A percentile compares a stretch with the other conserved stretches of the same genome.
phyloP scores from a whole-genome alignment of 345 rosid species.

The Stellera chamaejasme region DNA sequence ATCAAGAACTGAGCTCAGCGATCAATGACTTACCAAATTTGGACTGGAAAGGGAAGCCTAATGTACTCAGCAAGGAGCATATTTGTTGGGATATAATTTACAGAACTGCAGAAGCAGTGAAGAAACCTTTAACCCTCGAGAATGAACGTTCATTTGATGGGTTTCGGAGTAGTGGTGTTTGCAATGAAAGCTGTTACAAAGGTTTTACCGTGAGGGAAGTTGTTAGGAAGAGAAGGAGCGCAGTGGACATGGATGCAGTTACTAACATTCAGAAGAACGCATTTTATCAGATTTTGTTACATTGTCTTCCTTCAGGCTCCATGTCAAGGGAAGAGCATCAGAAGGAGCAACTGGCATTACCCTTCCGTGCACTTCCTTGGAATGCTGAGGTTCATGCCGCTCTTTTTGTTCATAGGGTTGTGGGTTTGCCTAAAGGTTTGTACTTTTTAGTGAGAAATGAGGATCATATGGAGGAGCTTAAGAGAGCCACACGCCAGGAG shows the following conservation, averaged over 20 bases:
- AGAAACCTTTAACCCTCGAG: conserved; percentile 35
- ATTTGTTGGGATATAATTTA: conserved; percentile 74
- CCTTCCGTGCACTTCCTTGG: conserved; percentile 78
- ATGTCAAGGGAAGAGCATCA: conserved; percentile 38
- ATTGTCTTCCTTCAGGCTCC: conserved; percentile 76
- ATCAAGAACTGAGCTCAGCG: conserved; percentile 33
- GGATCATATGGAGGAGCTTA: conserved; percentile 60
- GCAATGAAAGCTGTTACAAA: conserved; percentile 39
- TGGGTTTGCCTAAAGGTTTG: conserved; percentile 64
- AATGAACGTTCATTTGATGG: conserved; percentile 24
- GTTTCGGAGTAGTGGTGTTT: conserved; percentile 38
- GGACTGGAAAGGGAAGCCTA: conserved; percentile 67
- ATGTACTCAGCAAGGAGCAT: conserved; percentile 68
- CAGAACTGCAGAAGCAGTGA: conserved; percentile 61
- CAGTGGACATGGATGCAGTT: conserved; percentile 79
- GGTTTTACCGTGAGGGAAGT: conserved; percentile 39
- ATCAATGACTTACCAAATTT: conserved; percentile 28
- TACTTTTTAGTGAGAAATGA: conserved; percentile 82
- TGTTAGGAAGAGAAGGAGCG: conserved; percentile 87
- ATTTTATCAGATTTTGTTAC: conserved; percentile 82
- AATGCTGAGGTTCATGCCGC: conserved; percentile 87
- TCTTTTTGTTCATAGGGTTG: conserved; percentile 74
- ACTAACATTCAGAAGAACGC: conserved; percentile 45
- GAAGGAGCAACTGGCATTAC: conserved; percentile 47
- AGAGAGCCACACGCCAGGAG: conserved; percentile 37